Evolutionary conservation across 768 basidiomycete genomes (phyloP), one percentile per base, ranked within the genome.

Genomic region (Psilocybe cubensis): DNA sequence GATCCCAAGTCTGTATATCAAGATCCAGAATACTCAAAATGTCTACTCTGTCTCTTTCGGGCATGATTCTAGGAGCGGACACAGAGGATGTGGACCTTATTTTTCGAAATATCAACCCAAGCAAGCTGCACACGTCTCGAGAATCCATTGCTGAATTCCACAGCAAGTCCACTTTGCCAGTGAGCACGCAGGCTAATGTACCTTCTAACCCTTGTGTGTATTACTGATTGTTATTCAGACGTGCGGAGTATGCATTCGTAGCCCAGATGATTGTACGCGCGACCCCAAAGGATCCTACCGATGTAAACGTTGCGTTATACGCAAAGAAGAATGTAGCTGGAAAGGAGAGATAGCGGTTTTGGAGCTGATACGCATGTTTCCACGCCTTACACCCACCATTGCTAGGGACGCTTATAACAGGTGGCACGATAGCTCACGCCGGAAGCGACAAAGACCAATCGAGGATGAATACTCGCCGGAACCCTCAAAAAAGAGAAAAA

Each of bases 321-420:
- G 46, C n/a, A 48, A 48, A n/a, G 46, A 48, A n/a, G 46, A 27
- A 20, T 48, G 46, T 28, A 48, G 46, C 27, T 48, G 46, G 46
- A 48, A 29, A 31, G 28, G 46, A 17, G 46, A 48, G n/a, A 48
- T 48, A 3, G 46, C 46, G 6, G 46, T 48, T 8, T 29, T 48
- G 7, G 46, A 48, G 28, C 27, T 48, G 3, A 3, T 29, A 4
- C 27, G 46, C 8, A 12, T 17, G 24, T 29, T 28, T 14, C 46
- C 46, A 7, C 11, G n/a, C 6, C n/a, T 48, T 29, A 18, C 27
- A 17, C 46, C 46, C 4, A 4, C 17, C 18, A 27, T 5, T 9
- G 46, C 46, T 10, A 48, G 28, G 18, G 27, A 18, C 3, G 28
- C 27, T 17, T 48, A 48, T 24, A 48, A 29, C n/a, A 28, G 17